Conservation (phyloP, 148 eudicot genomes). For the Beta vulgaris region DNA sequence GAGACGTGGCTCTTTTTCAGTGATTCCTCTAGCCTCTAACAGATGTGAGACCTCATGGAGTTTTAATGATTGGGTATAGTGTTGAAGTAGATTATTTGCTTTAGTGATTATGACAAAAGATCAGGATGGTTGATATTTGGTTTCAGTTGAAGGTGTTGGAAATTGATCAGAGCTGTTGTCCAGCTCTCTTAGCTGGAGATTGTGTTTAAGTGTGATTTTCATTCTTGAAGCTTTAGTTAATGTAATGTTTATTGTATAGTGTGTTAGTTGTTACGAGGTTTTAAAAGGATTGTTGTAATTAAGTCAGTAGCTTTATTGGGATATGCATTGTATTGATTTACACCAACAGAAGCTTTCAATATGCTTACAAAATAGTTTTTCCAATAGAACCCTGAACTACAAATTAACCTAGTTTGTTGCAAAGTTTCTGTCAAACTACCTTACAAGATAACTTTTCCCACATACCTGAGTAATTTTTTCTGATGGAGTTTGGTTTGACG, state of each 20-base stretch:
- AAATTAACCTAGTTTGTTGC: too few species aligned
- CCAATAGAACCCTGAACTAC: too few species aligned
- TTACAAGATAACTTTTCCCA: too few species aligned
- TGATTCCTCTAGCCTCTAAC: not conserved
- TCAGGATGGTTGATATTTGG: not conserved
- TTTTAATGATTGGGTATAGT: not conserved
- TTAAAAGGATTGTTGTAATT: not conserved
- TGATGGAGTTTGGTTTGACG: too few species aligned
- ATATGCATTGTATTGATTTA: too few species aligned
- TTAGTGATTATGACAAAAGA: not conserved
- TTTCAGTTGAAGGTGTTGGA: not conserved
- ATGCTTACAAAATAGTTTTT: too few species aligned
- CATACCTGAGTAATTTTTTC: too few species aligned
- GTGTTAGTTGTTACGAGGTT: not conserved
- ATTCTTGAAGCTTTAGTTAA: not conserved
- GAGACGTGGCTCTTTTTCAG: not conserved
- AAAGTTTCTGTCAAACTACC: too few species aligned
- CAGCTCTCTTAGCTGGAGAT: not conserved
- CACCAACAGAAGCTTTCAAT: too few species aligned
- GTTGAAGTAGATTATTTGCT: not conserved
- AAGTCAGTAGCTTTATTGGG: not conserved
- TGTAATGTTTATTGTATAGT: not conserved
- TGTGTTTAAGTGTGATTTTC: not conserved
- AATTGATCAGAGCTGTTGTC: not conserved
- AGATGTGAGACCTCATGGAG: not conserved